Percentiles rank a stretch among this genome's conserved stretches.
phyloP scores from a whole-genome alignment of 164 flowering plant genomes.

The Magnolia changhungtana region DNA sequence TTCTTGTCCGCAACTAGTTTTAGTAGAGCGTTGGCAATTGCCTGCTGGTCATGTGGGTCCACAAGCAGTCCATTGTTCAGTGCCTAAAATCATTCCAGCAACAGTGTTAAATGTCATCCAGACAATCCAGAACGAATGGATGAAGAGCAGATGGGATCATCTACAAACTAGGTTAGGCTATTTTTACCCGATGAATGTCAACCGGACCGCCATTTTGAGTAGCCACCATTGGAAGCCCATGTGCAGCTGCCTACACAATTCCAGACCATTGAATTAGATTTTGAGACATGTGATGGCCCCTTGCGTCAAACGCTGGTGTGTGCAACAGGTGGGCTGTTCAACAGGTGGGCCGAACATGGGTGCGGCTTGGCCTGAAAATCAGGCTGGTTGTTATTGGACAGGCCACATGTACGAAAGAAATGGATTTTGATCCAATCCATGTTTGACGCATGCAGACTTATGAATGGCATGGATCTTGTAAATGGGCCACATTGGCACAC shows the following conservation, averaged over 20 bases:
- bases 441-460: too few relatives aligned
- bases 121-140: not conserved
- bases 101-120: not conserved
- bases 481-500: not conserved
- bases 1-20: slow-evolving; percentile 88
- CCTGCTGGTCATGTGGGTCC: slow-evolving; percentile 86
- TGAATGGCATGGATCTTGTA: too few relatives aligned
- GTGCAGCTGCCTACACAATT: slow-evolving; percentile 82
- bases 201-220: slow-evolving; percentile 99
- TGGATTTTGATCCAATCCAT: not conserved
- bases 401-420: too few relatives aligned
- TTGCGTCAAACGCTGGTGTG: not conserved
- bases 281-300: not conserved
- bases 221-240: slow-evolving; percentile 98
- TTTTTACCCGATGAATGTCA: slow-evolving; percentile 77
- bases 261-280: slow-evolving; percentile 4
- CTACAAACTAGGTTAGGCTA: not conserved
- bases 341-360: too few relatives aligned
- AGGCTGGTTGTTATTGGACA: not conserved
- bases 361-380: not conserved
- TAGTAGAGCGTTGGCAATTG: slow-evolving; percentile 75
- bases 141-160: not conserved
- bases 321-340: too few relatives aligned
- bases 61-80: slow-evolving; percentile 86
- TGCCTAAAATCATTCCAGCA: slow-evolving; percentile 38